Percentiles rank a stretch among this genome's conserved stretches.
Conservation (phyloP, 2,329 filamentous ascomycete species). For the Pestalotiopsis sp. region DNA sequence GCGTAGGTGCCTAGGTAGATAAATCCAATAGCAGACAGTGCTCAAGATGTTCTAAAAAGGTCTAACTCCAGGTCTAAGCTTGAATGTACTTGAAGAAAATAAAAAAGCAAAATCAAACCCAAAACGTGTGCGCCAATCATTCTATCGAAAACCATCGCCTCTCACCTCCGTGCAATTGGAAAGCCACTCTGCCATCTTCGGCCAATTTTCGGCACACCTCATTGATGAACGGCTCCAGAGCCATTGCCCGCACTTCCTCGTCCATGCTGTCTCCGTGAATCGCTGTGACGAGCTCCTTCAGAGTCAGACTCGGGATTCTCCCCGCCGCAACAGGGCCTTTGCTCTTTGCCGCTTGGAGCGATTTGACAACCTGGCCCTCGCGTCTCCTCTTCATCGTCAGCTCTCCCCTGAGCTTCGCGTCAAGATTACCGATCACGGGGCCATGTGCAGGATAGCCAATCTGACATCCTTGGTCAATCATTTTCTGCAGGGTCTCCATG, state of each 20-base stretch:
- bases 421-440: constrained; percentile 70
- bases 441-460: constrained; percentile 87
- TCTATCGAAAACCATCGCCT: constrained; percentile 39
- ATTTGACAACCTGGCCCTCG: constrained; percentile 73
- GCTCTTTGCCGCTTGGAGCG: constrained; percentile 41
- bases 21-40: neutral
- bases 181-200: constrained; percentile 42
- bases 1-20: too few species aligned
- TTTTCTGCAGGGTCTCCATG: constrained; percentile 65
- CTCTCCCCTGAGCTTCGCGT: constrained; percentile 74
- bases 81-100: neutral
- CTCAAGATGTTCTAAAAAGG: neutral
- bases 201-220: constrained; percentile 45
- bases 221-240: constrained; percentile 44
- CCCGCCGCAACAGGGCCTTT: neutral
- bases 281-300: constrained; percentile 41
- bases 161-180: constrained; percentile 34
- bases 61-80: neutral
- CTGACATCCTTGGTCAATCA: constrained; percentile 63
- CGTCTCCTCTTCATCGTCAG: constrained; percentile 75
- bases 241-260: constrained; percentile 28
- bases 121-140: neutral
- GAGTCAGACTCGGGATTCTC: constrained; percentile 35
- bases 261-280: constrained; percentile 43
- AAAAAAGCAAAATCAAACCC: neutral